phyloP scores from a whole-genome alignment of 257 asterid species.

The Prunella vulgaris region DNA sequence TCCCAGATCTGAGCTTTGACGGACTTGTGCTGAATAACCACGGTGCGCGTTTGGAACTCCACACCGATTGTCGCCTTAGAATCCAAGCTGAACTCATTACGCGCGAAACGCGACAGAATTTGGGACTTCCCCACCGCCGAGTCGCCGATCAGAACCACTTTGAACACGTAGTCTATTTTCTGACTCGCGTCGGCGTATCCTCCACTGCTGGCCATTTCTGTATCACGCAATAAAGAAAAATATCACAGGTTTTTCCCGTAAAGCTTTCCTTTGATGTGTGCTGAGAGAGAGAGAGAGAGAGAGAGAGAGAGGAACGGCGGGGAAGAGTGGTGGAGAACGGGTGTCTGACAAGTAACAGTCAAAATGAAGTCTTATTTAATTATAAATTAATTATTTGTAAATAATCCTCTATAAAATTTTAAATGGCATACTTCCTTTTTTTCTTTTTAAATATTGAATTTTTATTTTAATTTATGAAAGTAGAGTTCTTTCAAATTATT shows the following conservation, averaged over 20 bases:
- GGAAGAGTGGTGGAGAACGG: neutral
- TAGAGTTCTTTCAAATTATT: too few species aligned
- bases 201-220: constrained; percentile 27
- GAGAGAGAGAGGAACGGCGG: neutral
- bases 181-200: constrained; percentile 53
- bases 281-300: constrained; percentile 8
- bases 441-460: too few species aligned
- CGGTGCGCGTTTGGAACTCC: constrained; percentile 71
- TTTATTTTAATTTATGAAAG: too few species aligned
- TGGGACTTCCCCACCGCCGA: constrained; percentile 82
- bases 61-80: constrained; percentile 80
- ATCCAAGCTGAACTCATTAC: constrained; percentile 72
- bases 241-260: neutral
- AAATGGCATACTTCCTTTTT: too few species aligned
- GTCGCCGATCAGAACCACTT: constrained; percentile 74
- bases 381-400: neutral
- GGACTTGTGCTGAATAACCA: constrained; percentile 65
- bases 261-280: neutral
- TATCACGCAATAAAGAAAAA: neutral
- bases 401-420: too few species aligned
- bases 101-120: constrained; percentile 59
- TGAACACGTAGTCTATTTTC: constrained; percentile 68
- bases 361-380: neutral
- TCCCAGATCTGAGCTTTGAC: constrained; percentile 94
- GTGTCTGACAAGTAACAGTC: constrained; percentile 7